Evolutionary conservation across 371 early-diverging fungal species (phyloP).

Genomic region (Saksenaea vasiformis): DNA sequence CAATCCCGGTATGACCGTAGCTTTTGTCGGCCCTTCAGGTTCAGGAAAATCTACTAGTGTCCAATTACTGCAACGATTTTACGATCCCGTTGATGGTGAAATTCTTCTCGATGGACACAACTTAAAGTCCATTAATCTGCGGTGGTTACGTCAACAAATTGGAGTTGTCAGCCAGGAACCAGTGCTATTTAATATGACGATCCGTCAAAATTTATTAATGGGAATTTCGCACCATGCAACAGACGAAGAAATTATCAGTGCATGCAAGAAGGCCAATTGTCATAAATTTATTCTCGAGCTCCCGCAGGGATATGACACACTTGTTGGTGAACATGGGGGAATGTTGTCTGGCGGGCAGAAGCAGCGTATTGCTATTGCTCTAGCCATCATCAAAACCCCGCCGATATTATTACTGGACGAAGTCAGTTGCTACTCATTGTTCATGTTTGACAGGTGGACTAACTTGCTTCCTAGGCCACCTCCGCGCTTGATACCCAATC

Average conservation of each 20-base stretch:
- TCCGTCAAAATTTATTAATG: slow-evolving; percentile 74
- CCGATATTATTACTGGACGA: slow-evolving; percentile 36
- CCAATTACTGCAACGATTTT: slow-evolving; percentile 86
- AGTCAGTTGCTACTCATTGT: slow-evolving; percentile 8
- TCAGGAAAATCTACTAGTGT: slow-evolving; percentile 89
- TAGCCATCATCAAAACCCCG: slow-evolving; percentile 36
- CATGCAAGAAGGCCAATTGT: slow-evolving; percentile 69
- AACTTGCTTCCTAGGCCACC: slow-evolving; percentile 65
- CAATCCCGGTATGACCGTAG: slow-evolving; percentile 72
- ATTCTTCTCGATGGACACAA: slow-evolving; percentile 70
- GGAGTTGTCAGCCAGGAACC: slow-evolving; percentile 89
- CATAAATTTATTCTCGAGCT: slow-evolving; percentile 72
- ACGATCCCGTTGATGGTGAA: slow-evolving; percentile 65
- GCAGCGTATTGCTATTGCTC: slow-evolving; percentile 42
- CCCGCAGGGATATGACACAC: slow-evolving; percentile 74
- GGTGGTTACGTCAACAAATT: slow-evolving; percentile 72
- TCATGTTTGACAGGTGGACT: slow-evolving; percentile 18
- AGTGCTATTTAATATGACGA: slow-evolving; percentile 76
- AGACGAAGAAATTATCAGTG: slow-evolving; percentile 58
- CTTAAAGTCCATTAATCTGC: slow-evolving; percentile 64
- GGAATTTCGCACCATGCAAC: slow-evolving; percentile 50
- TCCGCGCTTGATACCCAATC: slow-evolving; percentile 77
- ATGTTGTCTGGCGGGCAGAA: slow-evolving; percentile 78
- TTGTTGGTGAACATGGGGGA: slow-evolving; percentile 65
- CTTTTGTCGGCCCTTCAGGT: slow-evolving; percentile 81